phyloP scores from a whole-genome alignment of 2,329 filamentous ascomycete genomes.

The Parascedosporium putredinis region DNA sequence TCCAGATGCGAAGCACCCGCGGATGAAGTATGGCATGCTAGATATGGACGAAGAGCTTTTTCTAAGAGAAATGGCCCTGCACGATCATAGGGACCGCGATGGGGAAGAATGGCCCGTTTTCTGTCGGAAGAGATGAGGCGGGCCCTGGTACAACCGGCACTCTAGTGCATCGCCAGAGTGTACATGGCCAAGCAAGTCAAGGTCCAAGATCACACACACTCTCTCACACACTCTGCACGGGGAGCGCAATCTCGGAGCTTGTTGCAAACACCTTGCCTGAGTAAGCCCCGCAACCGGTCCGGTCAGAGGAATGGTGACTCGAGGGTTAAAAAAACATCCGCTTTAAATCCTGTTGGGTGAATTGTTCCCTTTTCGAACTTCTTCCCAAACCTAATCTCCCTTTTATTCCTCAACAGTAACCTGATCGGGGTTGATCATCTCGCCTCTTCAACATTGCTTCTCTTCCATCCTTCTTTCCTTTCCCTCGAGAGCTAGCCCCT shows the following conservation, averaged over 20 bases:
- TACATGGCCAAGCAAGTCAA: neutral
- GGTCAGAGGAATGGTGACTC: neutral
- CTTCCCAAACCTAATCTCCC: constrained; percentile 1
- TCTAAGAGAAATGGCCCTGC: too few relatives aligned
- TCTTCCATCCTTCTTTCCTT: neutral
- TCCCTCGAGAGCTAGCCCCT: neutral
- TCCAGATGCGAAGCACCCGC: too few relatives aligned
- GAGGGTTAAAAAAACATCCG: constrained; percentile 7
- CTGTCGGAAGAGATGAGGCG: too few relatives aligned
- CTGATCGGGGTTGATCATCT: neutral
- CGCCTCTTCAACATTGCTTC: neutral
- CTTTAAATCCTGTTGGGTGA: constrained; percentile 5
- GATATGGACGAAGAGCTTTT: too few relatives aligned
- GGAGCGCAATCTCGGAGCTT: neutral
- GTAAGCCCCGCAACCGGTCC: constrained; percentile 8
- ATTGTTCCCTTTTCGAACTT: constrained; percentile 4
- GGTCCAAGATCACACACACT: neutral
- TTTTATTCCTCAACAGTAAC: neutral
- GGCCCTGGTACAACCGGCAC: neutral
- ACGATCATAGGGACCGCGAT: too few relatives aligned
- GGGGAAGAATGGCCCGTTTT: too few relatives aligned
- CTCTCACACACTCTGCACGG: neutral
- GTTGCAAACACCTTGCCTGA: constrained; percentile 3
- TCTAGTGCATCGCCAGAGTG: neutral
- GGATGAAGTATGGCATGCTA: too few relatives aligned